Evolutionary conservation across 2,329 filamentous ascomycete species (phyloP), one percentile per base, ranked within the genome.

Genomic region (Phaeoacremonium minimum): DNA sequence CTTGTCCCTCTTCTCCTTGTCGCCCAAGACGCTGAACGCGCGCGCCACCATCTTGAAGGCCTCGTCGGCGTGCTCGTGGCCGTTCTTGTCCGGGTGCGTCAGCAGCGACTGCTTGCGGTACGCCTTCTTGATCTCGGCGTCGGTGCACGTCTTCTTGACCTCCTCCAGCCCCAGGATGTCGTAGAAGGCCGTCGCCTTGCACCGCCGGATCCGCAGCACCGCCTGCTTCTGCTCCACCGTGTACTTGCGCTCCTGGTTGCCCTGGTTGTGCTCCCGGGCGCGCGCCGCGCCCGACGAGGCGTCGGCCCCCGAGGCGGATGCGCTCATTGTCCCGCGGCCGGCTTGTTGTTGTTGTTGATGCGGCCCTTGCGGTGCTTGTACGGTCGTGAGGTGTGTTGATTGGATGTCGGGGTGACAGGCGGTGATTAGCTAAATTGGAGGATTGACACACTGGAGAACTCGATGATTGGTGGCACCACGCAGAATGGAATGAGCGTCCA

Each of bases 31-130:
- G 50, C 94, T 86, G 60, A 98, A 98, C 13, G 93, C 93, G 51
- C 88, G 77, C 53, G 87, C 86, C 16, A 98, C 89, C 86, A 96
- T 86, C 71, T 98, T 98, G 70, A 98, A 98, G 19, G 93, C 93
- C 68, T 98, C 93, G 59, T 96, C 93, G 37, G 93, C 91, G 42
- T 94, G 81, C 26, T 91, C 83, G 60, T 96, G 90, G 34, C 90
- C 90, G 73, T 98, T 98, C 72, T 98, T 98, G 71, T 98, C 93
- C 45, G 93, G 93, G 71, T 98, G 93, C 41, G 93, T 98, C 55
- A 97, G 73, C 53, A 98, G 69, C 57, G 86, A 93, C 58, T 94
- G 75, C 67, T 95, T 97, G 55, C 91, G 80, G 66, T 98, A 98
- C 6, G 93, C 91, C 70, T 97, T 97, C 64, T 97, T 98, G 58